These are phyloP conservation scores for Aleurites moluccanus DNA, from an alignment of 441 rosid species.

Conservation along the genomic window DNA sequence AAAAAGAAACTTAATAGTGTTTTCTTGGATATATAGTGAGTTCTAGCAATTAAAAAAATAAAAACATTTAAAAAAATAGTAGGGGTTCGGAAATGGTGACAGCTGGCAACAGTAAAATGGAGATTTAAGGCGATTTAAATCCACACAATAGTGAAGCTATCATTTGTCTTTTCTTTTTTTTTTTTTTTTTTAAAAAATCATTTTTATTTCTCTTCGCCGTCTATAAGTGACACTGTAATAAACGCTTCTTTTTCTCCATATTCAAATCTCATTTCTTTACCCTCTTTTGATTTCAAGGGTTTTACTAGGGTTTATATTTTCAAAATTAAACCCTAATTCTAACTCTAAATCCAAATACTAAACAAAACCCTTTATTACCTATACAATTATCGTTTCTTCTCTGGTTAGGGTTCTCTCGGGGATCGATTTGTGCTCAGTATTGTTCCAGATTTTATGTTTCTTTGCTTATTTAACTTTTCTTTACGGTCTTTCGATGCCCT, in stretches of 20 bases:
- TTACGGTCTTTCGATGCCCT: neutral
- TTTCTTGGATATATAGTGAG: too few relatives aligned
- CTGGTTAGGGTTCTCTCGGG: neutral
- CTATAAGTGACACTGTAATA: slow-evolving; percentile 20
- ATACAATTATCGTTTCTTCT: neutral
- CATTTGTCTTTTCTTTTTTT: neutral
- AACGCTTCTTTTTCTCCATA: neutral
- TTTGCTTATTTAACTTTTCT: neutral
- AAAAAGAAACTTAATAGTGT: too few relatives aligned
- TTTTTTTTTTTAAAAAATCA: neutral
- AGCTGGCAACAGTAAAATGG: slow-evolving; percentile 15
- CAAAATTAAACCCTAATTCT: slow-evolving; percentile 1
- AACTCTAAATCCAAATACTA: neutral
- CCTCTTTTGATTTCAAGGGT: slow-evolving; percentile 10
- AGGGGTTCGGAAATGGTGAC: neutral
- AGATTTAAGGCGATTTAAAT: neutral
- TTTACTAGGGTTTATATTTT: slow-evolving; percentile 15
- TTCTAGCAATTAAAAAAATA: too few relatives aligned
- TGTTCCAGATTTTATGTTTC: neutral
- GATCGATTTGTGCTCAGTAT: neutral
- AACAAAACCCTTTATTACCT: neutral
- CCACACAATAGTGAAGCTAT: neutral
- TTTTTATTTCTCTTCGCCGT: neutral
- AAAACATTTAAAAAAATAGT: neutral
- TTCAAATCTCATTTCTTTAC: slow-evolving; percentile 1